Conservation (phyloP, 768 basidiomycete genomes). For the Mycena epipterygia region DNA sequence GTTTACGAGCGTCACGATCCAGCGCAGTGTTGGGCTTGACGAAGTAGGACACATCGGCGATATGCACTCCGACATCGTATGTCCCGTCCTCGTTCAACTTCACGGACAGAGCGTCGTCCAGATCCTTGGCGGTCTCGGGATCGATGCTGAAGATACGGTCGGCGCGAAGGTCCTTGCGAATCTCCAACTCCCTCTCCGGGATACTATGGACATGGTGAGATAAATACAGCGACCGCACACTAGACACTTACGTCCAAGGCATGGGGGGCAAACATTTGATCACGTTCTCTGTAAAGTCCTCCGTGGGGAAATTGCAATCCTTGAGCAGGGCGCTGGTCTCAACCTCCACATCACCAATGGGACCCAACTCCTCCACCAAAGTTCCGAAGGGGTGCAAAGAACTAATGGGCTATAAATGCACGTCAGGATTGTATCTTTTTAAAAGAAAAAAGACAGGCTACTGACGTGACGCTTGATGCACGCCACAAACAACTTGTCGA, state of each 20-base stretch:
- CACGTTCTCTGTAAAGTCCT: conserved; percentile 96
- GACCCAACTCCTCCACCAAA: conserved; percentile 96
- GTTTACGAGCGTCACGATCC: conserved; percentile 97
- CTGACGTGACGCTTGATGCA: conserved; percentile 98
- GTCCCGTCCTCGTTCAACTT: conserved; percentile 92
- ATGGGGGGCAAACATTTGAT: conserved; percentile 95
- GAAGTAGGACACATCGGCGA: conserved; percentile 97
- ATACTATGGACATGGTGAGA: conserved; percentile 62
- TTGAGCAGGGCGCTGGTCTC: conserved; percentile 98
- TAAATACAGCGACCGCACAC: conserved; percentile 21
- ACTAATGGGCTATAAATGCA: conserved; percentile 78
- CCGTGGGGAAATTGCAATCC: conserved; percentile 99
- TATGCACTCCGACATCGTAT: conserved; percentile 93
- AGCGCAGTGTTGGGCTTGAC: conserved; percentile 96
- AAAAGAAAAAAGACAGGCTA: conserved; percentile 35
- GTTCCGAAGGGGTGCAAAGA: conserved; percentile 99
- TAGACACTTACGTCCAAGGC: conserved; percentile 85
- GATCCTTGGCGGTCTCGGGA: conserved; percentile 88
- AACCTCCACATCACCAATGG: conserved; percentile 98
- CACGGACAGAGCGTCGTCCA: conserved; percentile 96
- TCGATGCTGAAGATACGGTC: conserved; percentile 96
- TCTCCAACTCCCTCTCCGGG: conserved; percentile 89
- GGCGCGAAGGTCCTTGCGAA: conserved; percentile 88
- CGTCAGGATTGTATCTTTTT: conserved; percentile 30
- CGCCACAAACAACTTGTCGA: conserved; percentile 93